Evolutionary conservation across 257 asterid genomes (phyloP).

Genomic region (Nicotiana undulata): DNA sequence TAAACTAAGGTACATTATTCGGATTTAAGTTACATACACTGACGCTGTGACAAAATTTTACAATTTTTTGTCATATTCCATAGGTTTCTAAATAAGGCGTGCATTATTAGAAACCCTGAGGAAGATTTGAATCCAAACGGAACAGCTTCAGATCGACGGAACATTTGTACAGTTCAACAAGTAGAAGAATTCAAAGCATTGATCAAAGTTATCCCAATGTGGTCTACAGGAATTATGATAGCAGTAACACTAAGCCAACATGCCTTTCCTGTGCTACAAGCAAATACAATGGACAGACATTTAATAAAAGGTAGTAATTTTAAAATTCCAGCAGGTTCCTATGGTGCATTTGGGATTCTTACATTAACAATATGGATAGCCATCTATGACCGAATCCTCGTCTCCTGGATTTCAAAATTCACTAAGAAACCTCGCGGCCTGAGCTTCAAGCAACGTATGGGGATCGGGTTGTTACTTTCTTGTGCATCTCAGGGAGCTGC

Average conservation of each 20-base stretch:
- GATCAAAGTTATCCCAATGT: slow-evolving; percentile 48
- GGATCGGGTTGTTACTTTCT: slow-evolving; percentile 45
- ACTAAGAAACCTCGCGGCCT: slow-evolving; percentile 46
- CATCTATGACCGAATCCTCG: slow-evolving; percentile 45
- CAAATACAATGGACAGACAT: slow-evolving; percentile 44
- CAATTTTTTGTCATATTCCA: neutral
- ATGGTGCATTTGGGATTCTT: slow-evolving; percentile 29
- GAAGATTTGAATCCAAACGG: slow-evolving; percentile 38
- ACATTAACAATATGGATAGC: slow-evolving; percentile 48
- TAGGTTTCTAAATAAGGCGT: slow-evolving; percentile 50
- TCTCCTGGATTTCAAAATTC: slow-evolving; percentile 34
- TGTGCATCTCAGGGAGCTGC: slow-evolving; percentile 36
- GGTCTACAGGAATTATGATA: slow-evolving; percentile 66
- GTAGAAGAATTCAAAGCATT: slow-evolving; percentile 63
- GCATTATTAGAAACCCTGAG: slow-evolving; percentile 33
- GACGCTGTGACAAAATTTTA: too few species aligned
- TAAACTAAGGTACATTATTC: slow-evolving; percentile 30
- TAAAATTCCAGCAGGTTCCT: slow-evolving; percentile 53
- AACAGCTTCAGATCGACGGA: slow-evolving; percentile 42
- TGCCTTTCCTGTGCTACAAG: slow-evolving; percentile 58
- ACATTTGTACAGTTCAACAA: slow-evolving; percentile 45
- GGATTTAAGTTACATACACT: too few species aligned
- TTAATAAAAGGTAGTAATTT: slow-evolving; percentile 22
- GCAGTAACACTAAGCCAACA: slow-evolving; percentile 47
- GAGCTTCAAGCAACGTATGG: slow-evolving; percentile 42